Evolutionary conservation across 495 filamentous ascomycete species (phyloP), one percentile per base, ranked within the genome.

Genomic region (Annulohypoxylon bovei): DNA sequence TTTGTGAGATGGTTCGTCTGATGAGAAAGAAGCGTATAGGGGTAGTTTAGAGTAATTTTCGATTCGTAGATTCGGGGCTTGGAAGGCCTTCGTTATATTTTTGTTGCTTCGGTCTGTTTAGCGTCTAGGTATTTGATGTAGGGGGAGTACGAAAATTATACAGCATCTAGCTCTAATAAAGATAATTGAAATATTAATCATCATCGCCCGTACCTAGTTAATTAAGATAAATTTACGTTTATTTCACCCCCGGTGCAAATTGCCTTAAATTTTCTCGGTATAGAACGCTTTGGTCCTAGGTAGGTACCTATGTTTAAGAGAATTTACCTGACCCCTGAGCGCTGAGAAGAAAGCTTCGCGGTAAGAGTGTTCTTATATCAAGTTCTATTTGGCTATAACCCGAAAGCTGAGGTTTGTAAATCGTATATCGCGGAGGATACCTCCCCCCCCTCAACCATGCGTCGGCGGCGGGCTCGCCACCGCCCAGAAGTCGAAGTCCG

Each of bases 401-500:
- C 25, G 25, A 28, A 28, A 12, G 5, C 12, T 27, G 20, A 27
- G 4, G 14, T 14, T 50, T 28, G 4, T n/a, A 25, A 28, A 27
- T 4, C 3, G 8, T 50, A 18, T 22, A 28, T 50, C 6, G 25
- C 9, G n/a, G n/a, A n/a, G n/a, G n/a, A n/a, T n/a, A n/a, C n/a
- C 18, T 20, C 16, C 3, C 8, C n/a, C 22, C 16, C 6, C 52
- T 61, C 37, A 76, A 16, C 74, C 74, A 25, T 76, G 74, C 9
- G 68, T 74, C 9, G 74, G 71, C 20, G 74, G 74, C 33, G 74
- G 71, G 12, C 20, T 44, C 11, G 56, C 65, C 0, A 76, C 66
- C 8, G 59, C 63, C 22, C 37, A 33, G 44, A 76, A 74, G 59
- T 74, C 52, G 42, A 76, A 76, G 39, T 72, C 33, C 0, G 74